phyloP scores from a whole-genome alignment of 2,329 filamentous ascomycete genomes.

The Apiospora aurea region DNA sequence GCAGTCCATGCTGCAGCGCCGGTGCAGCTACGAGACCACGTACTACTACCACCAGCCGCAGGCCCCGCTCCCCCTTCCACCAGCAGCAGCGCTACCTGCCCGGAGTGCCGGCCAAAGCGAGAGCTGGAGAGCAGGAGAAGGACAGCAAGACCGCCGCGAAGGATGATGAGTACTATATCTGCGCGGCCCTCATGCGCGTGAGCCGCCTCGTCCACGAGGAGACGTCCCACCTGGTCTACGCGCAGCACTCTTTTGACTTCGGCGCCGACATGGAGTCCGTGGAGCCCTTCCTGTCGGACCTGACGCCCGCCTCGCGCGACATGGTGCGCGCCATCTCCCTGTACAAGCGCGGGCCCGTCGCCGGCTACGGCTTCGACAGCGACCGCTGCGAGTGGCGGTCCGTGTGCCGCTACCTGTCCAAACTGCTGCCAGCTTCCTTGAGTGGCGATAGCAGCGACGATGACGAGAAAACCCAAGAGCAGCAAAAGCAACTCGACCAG shows the following conservation, averaged over 20 bases:
- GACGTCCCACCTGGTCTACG: slow-evolving; percentile 63
- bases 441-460: background rate
- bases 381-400: slow-evolving; percentile 61
- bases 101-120: background rate
- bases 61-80: background rate
- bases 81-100: slow-evolving; percentile 13
- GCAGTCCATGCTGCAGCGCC: slow-evolving; percentile 45
- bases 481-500: background rate
- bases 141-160: background rate
- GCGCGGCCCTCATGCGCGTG: slow-evolving; percentile 54
- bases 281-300: slow-evolving; percentile 64
- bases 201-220: slow-evolving; percentile 60
- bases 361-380: slow-evolving; percentile 61
- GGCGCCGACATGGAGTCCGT: slow-evolving; percentile 66
- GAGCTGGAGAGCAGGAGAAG: background rate
- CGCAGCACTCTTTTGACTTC: slow-evolving; percentile 64
- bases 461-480: background rate
- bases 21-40: slow-evolving; percentile 56
- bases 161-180: slow-evolving; percentile 39
- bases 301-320: slow-evolving; percentile 55
- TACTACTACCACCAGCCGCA: slow-evolving; percentile 54
- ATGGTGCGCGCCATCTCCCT: slow-evolving; percentile 59
- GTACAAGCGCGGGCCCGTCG: slow-evolving; percentile 61
- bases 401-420: slow-evolving; percentile 55
- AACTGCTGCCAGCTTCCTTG: background rate